Conservation (phyloP, 805 yeast species). For the Maudiozyma serrabonitensis region DNA sequence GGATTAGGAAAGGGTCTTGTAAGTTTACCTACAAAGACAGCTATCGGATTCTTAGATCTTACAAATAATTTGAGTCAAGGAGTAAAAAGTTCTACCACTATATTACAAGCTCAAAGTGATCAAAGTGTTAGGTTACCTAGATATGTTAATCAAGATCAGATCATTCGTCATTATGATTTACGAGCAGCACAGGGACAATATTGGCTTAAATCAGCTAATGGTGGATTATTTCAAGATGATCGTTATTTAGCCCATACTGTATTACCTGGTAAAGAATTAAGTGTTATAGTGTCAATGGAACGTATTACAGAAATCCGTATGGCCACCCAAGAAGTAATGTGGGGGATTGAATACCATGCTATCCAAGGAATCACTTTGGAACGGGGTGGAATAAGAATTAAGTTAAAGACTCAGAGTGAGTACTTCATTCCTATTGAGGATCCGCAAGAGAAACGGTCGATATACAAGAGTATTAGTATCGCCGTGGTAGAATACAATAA, state of each 20-base stretch:
- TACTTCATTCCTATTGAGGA: constrained; percentile 79
- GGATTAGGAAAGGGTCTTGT: constrained; percentile 93
- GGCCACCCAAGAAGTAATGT: constrained; percentile 48
- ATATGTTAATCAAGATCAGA: constrained; percentile 54
- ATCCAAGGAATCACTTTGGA: constrained; percentile 68
- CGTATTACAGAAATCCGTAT: constrained; percentile 61
- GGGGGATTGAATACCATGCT: constrained; percentile 61
- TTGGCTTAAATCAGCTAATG: constrained; percentile 78
- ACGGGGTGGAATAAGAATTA: constrained; percentile 66
- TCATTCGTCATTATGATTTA: constrained; percentile 64
- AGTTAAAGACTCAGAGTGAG: constrained; percentile 47
- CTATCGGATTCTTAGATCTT: constrained; percentile 86
- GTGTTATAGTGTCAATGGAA: constrained; percentile 64
- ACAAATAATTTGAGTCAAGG: constrained; percentile 93
- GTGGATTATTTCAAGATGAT: constrained; percentile 67
- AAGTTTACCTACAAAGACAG: constrained; percentile 94
- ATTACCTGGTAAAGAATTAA: constrained; percentile 70
- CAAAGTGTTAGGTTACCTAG: constrained; percentile 80
- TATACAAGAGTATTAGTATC: constrained; percentile 63
- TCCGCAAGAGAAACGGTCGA: constrained; percentile 45
- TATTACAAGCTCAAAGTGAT: constrained; percentile 68
- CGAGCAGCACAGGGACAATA: constrained; percentile 91
- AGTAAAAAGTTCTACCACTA: constrained; percentile 83
- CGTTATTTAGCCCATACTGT: constrained; percentile 77
- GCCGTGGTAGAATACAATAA: constrained; percentile 79